A percentile compares a stretch with the other conserved stretches of the same genome.
Conservation (phyloP, 78 protist genomes). For the Mantamonas sphyraenae region DNA sequence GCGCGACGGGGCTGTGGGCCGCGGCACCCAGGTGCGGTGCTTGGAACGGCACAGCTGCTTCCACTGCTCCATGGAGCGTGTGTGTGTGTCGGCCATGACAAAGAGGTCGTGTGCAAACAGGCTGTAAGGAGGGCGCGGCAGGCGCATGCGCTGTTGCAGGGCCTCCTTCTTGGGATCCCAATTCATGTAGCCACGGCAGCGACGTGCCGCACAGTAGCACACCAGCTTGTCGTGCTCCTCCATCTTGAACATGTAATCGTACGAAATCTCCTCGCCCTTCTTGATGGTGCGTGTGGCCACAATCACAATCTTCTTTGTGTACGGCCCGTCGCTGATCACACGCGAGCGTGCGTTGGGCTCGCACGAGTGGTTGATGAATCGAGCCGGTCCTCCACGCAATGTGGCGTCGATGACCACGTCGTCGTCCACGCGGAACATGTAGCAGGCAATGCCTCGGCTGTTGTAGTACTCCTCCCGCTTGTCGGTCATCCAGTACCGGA, state of each 20-base stretch:
- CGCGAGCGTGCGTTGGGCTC: slow-evolving; percentile 1
- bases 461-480: too few relatives aligned
- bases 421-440: slow-evolving; percentile 71
- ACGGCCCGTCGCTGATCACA: not conserved
- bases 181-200: slow-evolving; percentile 44
- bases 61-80: too few relatives aligned
- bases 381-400: slow-evolving; percentile 61
- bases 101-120: too few relatives aligned
- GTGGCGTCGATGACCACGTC: slow-evolving; percentile 71
- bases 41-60: too few relatives aligned
- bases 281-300: slow-evolving; percentile 29
- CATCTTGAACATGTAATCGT: slow-evolving; percentile 55
- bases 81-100: too few relatives aligned
- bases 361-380: slow-evolving; percentile 92
- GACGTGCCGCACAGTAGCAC: slow-evolving; percentile 54
- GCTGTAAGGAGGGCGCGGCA: too few relatives aligned
- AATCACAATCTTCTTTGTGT: slow-evolving; percentile 41
- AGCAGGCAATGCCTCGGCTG: slow-evolving; percentile 17
- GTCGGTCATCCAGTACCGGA: not conserved
- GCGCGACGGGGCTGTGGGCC: too few relatives aligned
- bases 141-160: too few relatives aligned
- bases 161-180: too few relatives aligned
- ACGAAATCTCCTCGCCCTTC: slow-evolving; percentile 57
- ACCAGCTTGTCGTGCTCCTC: slow-evolving; percentile 43
- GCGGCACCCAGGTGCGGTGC: too few relatives aligned